Evolutionary conservation across 257 asterid genomes (phyloP).

Genomic region (Fraxinus pennsylvanica): DNA sequence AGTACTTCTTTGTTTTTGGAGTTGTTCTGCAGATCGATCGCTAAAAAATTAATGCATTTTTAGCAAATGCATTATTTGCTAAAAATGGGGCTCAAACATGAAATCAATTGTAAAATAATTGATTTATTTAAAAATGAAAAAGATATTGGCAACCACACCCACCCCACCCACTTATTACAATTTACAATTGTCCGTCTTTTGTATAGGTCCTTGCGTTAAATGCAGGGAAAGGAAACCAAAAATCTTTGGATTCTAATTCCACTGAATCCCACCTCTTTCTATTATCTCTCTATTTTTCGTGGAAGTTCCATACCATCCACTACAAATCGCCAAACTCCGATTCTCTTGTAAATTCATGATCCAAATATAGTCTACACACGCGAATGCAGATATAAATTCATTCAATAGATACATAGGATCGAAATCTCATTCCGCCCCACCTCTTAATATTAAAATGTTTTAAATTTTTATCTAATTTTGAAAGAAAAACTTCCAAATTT

Average conservation of each 20-base stretch:
- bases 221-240: background rate
- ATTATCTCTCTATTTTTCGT: background rate
- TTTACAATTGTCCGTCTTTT: background rate
- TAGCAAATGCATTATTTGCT: too few species aligned
- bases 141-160: background rate
- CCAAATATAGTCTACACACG: background rate
- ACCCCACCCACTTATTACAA: background rate
- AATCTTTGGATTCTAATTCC: background rate
- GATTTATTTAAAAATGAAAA: too few species aligned
- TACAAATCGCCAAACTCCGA: background rate
- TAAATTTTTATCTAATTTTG: too few species aligned
- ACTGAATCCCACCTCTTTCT: background rate
- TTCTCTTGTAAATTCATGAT: background rate
- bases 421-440: too few species aligned
- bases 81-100: too few species aligned
- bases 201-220: background rate
- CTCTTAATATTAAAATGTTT: too few species aligned
- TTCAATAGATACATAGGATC: background rate
- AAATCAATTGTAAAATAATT: too few species aligned
- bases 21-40: too few species aligned
- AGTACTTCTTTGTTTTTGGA: too few species aligned
- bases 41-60: too few species aligned
- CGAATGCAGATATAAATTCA: constrained; percentile 16
- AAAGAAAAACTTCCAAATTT: too few species aligned
- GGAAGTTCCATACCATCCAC: constrained; percentile 24